Conservation (phyloP, 2,329 filamentous ascomycete species). For the Fonsecaea nubica region DNA sequence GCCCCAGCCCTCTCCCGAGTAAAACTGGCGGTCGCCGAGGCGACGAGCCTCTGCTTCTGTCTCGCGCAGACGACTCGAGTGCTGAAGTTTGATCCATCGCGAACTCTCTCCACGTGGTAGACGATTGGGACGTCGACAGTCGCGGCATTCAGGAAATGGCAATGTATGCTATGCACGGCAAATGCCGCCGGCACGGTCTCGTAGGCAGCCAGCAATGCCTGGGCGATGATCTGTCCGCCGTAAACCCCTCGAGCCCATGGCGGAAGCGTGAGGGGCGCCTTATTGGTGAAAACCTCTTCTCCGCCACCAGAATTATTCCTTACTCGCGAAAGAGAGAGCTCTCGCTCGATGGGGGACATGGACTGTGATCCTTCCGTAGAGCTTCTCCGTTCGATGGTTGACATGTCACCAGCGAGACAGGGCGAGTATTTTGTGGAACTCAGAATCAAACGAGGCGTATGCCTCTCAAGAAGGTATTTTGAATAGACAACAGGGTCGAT, state of each 20-base stretch:
- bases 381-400: no score
- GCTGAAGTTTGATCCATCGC: constrained; percentile 84
- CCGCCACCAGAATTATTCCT: no score
- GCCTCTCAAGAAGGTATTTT: no score
- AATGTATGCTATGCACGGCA: constrained; percentile 91
- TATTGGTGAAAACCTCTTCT: constrained; percentile 77
- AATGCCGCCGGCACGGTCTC: constrained; percentile 80
- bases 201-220: constrained; percentile 84
- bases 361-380: no score
- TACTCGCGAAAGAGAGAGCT: no score
- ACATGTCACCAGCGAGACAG: no score
- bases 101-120: constrained; percentile 91
- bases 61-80: constrained; percentile 94
- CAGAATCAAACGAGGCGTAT: no score
- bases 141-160: constrained; percentile 93
- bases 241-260: constrained; percentile 89
- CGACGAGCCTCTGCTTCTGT: constrained; percentile 85
- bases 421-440: no score
- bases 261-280: constrained; percentile 86
- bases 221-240: constrained; percentile 88
- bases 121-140: constrained; percentile 81
- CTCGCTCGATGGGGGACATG: no score
- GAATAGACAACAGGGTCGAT: no score
- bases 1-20: constrained; percentile 51
- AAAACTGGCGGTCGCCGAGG: constrained; percentile 92